phyloP scores from a whole-genome alignment of 441 rosid genomes.

The Hura crepitans region DNA sequence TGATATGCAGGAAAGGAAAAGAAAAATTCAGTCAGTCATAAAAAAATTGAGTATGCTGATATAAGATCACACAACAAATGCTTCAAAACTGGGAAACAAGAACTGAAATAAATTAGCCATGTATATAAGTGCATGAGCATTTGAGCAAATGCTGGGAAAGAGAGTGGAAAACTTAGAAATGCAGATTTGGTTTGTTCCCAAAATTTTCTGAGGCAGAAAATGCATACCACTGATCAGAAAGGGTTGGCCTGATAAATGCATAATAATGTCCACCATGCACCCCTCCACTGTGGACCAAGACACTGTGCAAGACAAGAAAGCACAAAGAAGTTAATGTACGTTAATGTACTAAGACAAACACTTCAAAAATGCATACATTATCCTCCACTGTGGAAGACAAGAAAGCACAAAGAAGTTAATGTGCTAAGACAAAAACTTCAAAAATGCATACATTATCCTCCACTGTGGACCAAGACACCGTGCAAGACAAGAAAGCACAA shows the following conservation, averaged over 20 bases:
- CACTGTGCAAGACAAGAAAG: slow-evolving; percentile 41
- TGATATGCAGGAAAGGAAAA: neutral
- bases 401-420: slow-evolving; percentile 18
- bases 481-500: slow-evolving; percentile 19
- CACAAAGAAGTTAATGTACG: slow-evolving; percentile 19
- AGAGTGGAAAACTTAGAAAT: neutral
- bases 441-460: slow-evolving; percentile 53
- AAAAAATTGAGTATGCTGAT: neutral
- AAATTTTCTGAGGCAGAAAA: slow-evolving; percentile 9
- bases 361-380: neutral
- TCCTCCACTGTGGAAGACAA: slow-evolving; percentile 74
- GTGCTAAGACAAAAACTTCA: neutral
- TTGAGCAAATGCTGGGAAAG: no score
- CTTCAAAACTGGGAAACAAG: neutral
- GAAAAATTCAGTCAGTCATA: neutral
- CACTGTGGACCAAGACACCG: slow-evolving; percentile 90
- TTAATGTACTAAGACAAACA: slow-evolving; percentile 2
- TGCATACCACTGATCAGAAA: slow-evolving; percentile 76
- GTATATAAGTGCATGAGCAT: neutral
- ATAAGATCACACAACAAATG: neutral
- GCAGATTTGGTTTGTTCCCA: neutral
- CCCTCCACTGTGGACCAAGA: slow-evolving; percentile 89
- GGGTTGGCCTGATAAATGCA: slow-evolving; percentile 87
- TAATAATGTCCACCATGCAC: slow-evolving; percentile 92
- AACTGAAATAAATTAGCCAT: neutral